Percentiles rank a stretch among this genome's conserved stretches.
Evolutionary conservation across 139 green algal species (phyloP).

Genomic region (Chlorella vulgaris): DNA sequence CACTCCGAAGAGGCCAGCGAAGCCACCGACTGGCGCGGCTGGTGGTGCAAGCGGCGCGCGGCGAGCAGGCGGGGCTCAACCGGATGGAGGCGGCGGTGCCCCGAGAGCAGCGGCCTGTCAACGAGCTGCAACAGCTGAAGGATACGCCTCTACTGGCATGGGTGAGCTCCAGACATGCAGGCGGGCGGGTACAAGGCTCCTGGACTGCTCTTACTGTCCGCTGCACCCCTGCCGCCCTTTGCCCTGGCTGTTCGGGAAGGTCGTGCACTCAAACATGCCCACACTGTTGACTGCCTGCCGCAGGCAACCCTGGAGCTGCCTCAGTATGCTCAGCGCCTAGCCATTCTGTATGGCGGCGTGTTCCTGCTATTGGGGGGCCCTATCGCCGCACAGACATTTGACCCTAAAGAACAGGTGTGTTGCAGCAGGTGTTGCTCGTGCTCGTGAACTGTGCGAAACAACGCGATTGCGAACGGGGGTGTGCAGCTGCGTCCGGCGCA

Average conservation of each 20-base stretch:
- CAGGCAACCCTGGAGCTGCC: slow-evolving; percentile 66
- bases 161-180: slow-evolving; percentile 45
- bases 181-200: neutral
- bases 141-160: slow-evolving; percentile 73
- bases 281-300: neutral
- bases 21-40: neutral
- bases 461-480: too few relatives aligned
- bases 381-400: slow-evolving; percentile 86
- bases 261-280: neutral
- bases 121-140: slow-evolving; percentile 81
- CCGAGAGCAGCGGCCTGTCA: slow-evolving; percentile 80
- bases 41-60: neutral
- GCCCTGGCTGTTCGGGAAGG: neutral
- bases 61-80: slow-evolving; percentile 37
- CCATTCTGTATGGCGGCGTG: slow-evolving; percentile 57
- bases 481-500: too few relatives aligned
- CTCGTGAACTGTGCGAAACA: too few relatives aligned
- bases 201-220: neutral
- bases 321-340: slow-evolving; percentile 66
- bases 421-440: too few relatives aligned
- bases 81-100: slow-evolving; percentile 77
- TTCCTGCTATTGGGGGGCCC: slow-evolving; percentile 72
- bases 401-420: slow-evolving; percentile 60
- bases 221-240: neutral
- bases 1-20: neutral